These are phyloP conservation scores for Neurospora sp. DNA, from an alignment of 495 filamentous ascomycete genomes.

Conservation along the genomic window DNA sequence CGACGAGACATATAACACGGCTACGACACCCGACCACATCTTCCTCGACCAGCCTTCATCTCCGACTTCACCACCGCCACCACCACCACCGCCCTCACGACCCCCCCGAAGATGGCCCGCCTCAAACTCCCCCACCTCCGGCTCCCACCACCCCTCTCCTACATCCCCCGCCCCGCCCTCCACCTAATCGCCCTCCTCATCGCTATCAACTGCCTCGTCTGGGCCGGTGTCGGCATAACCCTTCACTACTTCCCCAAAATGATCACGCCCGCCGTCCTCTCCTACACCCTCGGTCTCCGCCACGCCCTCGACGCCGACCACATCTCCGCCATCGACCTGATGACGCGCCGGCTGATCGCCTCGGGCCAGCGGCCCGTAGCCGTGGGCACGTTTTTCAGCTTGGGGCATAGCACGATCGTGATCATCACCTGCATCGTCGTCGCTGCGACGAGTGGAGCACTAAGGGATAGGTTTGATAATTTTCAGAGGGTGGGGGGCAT, in stretches of 20 bases:
- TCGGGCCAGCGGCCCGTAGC: slow-evolving; percentile 79
- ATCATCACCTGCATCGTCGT: slow-evolving; percentile 85
- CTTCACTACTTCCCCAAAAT: slow-evolving; percentile 47
- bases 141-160: slow-evolving; percentile 15
- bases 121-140: slow-evolving; percentile 4
- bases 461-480: slow-evolving; percentile 65
- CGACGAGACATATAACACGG: background rate
- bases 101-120: background rate
- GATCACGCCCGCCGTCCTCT: slow-evolving; percentile 67
- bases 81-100: background rate
- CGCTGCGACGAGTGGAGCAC: slow-evolving; percentile 74
- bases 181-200: slow-evolving; percentile 57
- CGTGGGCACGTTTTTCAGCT: slow-evolving; percentile 89
- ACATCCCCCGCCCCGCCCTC: slow-evolving; percentile 54
- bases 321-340: slow-evolving; percentile 91
- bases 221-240: slow-evolving; percentile 62
- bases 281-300: slow-evolving; percentile 82
- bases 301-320: slow-evolving; percentile 97
- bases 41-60: background rate
- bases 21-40: background rate
- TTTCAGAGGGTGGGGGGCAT: slow-evolving; percentile 80
- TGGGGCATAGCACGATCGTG: slow-evolving; percentile 91
- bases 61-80: too few species aligned
- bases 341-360: slow-evolving; percentile 85
- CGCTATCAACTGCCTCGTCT: slow-evolving; percentile 57